phyloP scores from a whole-genome alignment of 1,284 basidiomycete species.

The Malassezia arunalokei region DNA sequence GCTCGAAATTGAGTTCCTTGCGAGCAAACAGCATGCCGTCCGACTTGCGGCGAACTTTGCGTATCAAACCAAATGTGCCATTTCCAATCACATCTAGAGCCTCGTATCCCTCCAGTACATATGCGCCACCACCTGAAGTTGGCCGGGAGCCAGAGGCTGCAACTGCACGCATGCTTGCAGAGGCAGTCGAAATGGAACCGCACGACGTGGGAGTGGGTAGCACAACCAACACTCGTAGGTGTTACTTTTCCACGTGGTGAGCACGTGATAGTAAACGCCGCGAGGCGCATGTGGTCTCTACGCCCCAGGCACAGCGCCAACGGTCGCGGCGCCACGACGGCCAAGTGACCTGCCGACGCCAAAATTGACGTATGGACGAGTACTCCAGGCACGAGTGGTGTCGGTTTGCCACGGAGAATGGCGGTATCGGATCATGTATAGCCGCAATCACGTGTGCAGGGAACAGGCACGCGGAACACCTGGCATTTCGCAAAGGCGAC shows the following conservation, averaged over 20 bases:
- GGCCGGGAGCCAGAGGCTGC: background rate
- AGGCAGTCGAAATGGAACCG: no score
- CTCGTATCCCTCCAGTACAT: constrained; percentile 51
- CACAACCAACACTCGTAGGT: constrained; percentile 14
- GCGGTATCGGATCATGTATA: constrained; percentile 41
- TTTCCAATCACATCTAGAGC: constrained; percentile 83
- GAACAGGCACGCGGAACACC: constrained; percentile 28
- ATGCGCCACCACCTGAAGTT: background rate
- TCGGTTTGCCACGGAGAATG: constrained; percentile 42
- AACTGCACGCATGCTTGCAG: background rate
- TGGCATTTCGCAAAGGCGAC: constrained; percentile 43
- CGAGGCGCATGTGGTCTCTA: no score
- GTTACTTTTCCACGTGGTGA: constrained; percentile 13
- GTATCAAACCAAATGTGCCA: constrained; percentile 91
- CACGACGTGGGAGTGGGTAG: no score
- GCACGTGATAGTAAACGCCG: constrained; percentile 3
- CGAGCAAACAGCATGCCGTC: constrained; percentile 82
- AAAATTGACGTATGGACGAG: constrained; percentile 28
- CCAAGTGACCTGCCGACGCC: background rate
- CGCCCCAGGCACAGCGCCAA: no score
- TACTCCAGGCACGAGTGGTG: constrained; percentile 44
- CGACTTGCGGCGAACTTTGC: constrained; percentile 71
- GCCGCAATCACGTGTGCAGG: constrained; percentile 38
- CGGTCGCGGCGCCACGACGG: background rate
- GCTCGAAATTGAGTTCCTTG: constrained; percentile 89